Evolutionary conservation across 2,329 filamentous ascomycete genomes (phyloP), one percentile per base, ranked within the genome.

Genomic region (Tolypocladium ophioglossoides): DNA sequence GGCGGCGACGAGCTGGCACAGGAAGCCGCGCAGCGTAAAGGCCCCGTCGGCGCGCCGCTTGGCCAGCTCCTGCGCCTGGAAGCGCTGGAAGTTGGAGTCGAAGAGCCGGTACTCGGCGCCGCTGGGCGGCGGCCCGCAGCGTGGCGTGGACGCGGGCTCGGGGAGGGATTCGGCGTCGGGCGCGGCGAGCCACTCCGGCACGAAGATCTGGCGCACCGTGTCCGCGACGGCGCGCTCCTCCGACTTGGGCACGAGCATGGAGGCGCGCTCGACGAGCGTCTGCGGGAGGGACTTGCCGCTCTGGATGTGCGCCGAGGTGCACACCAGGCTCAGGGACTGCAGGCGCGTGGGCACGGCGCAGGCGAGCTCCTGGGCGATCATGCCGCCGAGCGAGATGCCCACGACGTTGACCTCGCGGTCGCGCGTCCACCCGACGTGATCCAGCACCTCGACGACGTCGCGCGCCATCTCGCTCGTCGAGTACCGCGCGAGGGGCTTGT

Each of bases 291-390:
- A 71, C 49, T 75, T 77, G 30, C 82, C 83, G 70, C 83, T 83
- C 59, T 83, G 78, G 55, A 86, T 75, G 37, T 68, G 66, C 5
- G 83, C 78, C 1, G 83, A 80, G 2, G 85, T 87, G 66, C 78
- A 83, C 57, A 84, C 69, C 3, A 89, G 75, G 37, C 72, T 77
- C 20, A 89, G 71, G 18, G 77, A 80, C 27, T 73, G 71, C 52
- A 88, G 66, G 49, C 79, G 73, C 14, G 70, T 58, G 0, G 83
- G 82, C 34, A 74, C 70, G n/a, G 75, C 68, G 60, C 70, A 74
- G 24, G 78, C 82, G 4, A 96, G 65, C 71, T 96, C 91, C 70
- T 95, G 91, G 2, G 88, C 83, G 62, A 96, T 92, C 91, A 96
- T 95, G 64, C 91, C 90, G 58, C 90, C 90, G 79, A 95, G 87